Evolutionary conservation across 176 grass and related monocot genomes (phyloP).

Genomic region (Musa schizocarpa): DNA sequence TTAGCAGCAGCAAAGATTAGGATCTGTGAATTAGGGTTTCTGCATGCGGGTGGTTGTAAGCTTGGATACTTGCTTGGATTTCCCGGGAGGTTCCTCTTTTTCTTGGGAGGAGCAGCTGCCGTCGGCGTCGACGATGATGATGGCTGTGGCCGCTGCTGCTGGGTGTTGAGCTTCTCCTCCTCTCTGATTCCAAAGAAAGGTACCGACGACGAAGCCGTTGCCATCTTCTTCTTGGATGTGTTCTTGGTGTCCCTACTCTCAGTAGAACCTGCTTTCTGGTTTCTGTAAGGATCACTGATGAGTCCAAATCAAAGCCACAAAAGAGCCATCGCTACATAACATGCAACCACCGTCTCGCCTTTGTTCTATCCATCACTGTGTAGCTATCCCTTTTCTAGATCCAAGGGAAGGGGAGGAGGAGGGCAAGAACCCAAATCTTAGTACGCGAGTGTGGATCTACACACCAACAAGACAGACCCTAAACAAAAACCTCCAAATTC

Average conservation of each 20-base stretch:
- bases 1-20: background rate
- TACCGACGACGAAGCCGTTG: slow-evolving; percentile 4
- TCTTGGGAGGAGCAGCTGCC: slow-evolving; percentile 4
- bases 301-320: slow-evolving; percentile 4
- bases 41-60: background rate
- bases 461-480: background rate
- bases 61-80: slow-evolving; percentile 18
- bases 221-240: background rate
- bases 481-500: slow-evolving; percentile 10
- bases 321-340: background rate
- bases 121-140: background rate
- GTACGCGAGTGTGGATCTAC: background rate
- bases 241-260: background rate
- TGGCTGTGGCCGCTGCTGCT: background rate
- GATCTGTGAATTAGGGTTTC: background rate
- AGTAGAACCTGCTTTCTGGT: background rate
- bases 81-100: slow-evolving; percentile 25
- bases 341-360: too few species aligned
- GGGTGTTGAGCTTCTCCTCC: background rate
- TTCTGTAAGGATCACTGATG: background rate
- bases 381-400: background rate
- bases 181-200: slow-evolving; percentile 18
- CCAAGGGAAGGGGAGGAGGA: background rate
- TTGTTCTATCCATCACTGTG: too few species aligned
- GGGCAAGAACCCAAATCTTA: background rate